Percentiles rank a stretch among this genome's conserved stretches.
phyloP scores from a whole-genome alignment of 345 rosid species.

The Syzygium jambos region DNA sequence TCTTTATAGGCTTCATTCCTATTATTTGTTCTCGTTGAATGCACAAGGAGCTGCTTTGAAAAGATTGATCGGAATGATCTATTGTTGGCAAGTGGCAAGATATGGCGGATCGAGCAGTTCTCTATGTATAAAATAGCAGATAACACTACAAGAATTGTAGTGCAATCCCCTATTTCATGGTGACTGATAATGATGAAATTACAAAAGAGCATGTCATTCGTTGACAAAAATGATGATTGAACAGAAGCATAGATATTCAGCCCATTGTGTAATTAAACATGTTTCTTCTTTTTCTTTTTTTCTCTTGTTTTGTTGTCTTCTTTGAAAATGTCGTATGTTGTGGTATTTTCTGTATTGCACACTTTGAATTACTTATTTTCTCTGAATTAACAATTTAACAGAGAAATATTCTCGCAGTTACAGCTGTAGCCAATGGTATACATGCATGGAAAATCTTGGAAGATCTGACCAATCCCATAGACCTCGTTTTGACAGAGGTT shows the following conservation, averaged over 20 bases:
- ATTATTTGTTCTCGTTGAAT: neutral
- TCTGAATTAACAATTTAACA: neutral
- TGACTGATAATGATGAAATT: neutral
- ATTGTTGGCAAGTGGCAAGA: neutral
- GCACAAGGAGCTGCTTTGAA: neutral
- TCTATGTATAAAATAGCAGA: neutral
- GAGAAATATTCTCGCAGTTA: constrained; percentile 20
- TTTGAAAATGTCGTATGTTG: neutral
- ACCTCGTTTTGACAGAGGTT: constrained; percentile 54
- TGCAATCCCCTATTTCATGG: neutral
- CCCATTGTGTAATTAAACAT: neutral
- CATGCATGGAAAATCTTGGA: constrained; percentile 59
- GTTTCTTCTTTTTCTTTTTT: neutral
- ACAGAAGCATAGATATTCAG: neutral
- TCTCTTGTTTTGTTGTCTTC: neutral
- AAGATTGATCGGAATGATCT: neutral
- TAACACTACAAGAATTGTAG: neutral
- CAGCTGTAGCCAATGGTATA: constrained; percentile 37
- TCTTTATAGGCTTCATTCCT: neutral
- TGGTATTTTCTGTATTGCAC: neutral
- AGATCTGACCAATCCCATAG: constrained; percentile 40
- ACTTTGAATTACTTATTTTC: neutral
- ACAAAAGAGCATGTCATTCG: neutral
- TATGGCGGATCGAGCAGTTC: neutral
- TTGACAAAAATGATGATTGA: neutral